Base-by-base conservation (phyloP, 768 basidiomycete species). In the Tricholoma furcatifolium region DNA sequence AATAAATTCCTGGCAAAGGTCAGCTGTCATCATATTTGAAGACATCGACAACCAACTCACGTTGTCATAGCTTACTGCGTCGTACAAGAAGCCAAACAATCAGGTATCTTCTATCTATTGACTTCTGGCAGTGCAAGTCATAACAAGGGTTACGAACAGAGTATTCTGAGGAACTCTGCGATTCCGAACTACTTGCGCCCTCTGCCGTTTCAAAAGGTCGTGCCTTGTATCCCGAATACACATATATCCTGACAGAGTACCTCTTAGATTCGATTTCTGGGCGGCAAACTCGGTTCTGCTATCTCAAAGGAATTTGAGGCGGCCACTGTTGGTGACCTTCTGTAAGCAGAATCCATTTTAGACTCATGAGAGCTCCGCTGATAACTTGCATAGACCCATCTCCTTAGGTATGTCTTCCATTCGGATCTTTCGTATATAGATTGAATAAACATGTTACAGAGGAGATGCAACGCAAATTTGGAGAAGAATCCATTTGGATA, bases 1-100 rank as follows among this genome's bases (percentile, higher is more conserved):
- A 98, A 96, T 64, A 97, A 98, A 67, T 95, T 95, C 60, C 76
- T 98, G 21, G 91, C 97, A 0, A 99, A 99, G 80, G 93, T 91
- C 50, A 63, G 47, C 7, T 11, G 34, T 18, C n/a, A 14, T 6
- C 11, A 18, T 30, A 9, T 56, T 50, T 53, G 50, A 50, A 18
- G 17, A 15, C 23, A 18, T 17, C 43, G 30, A 24, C 34, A 36
- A 34, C n/a, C 38, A 34, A 47, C 46, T 57, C 15, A 59, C 53
- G 21, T 49, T 50, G 27, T 12, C n/a, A 17, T 53, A 95, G 90
- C 79, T 99, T 15, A 82, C 84, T 34, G 93, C 94, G 7, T 96
- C 92, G 1, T 93, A 91, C 73, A 87, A 85, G 72, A 99, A 99
- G 65, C 91, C 89, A 0, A 87, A 91, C 54, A 85, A 79, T 43